Conservation (phyloP, 345 rosid species). For the Euphorbia pulcherrima region DNA sequence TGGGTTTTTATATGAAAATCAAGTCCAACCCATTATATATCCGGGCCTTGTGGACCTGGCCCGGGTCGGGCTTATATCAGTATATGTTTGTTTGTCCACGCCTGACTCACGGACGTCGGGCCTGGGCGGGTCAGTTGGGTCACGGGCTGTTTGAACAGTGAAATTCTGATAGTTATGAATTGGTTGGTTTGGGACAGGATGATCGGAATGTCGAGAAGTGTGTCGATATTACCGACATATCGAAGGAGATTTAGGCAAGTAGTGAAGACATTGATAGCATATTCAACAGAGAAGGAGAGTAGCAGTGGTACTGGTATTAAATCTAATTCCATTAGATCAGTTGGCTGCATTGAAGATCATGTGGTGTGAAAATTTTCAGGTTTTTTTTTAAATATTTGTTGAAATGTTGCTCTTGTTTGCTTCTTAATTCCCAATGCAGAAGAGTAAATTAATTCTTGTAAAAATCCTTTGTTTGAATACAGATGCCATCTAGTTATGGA, state of each 20-base stretch:
- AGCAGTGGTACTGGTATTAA: too few relatives aligned
- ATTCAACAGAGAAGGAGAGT: slow-evolving; percentile 42
- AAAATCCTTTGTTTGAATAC: neutral
- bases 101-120: too few relatives aligned
- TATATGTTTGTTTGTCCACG: too few relatives aligned
- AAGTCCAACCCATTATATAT: too few relatives aligned
- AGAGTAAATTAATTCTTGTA: neutral
- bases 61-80: too few relatives aligned
- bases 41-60: too few relatives aligned
- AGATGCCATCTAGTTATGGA: too few relatives aligned
- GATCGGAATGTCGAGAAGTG: slow-evolving; percentile 61
- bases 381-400: neutral
- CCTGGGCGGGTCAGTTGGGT: too few relatives aligned
- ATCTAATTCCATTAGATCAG: slow-evolving; percentile 40
- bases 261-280: slow-evolving; percentile 51
- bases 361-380: slow-evolving; percentile 8
- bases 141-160: too few relatives aligned
- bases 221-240: slow-evolving; percentile 66
- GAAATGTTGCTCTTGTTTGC: too few relatives aligned
- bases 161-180: too few relatives aligned
- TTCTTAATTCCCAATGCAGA: neutral
- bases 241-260: slow-evolving; percentile 62
- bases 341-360: slow-evolving; percentile 30
- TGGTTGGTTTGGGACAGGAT: slow-evolving; percentile 49
- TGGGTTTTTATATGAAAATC: too few relatives aligned